Percentiles rank a stretch among this genome's conserved stretches.
These are phyloP conservation scores for Blastomyces gilchristii DNA, from an alignment of 2,329 filamentous ascomycete genomes.

Conservation along the genomic window DNA sequence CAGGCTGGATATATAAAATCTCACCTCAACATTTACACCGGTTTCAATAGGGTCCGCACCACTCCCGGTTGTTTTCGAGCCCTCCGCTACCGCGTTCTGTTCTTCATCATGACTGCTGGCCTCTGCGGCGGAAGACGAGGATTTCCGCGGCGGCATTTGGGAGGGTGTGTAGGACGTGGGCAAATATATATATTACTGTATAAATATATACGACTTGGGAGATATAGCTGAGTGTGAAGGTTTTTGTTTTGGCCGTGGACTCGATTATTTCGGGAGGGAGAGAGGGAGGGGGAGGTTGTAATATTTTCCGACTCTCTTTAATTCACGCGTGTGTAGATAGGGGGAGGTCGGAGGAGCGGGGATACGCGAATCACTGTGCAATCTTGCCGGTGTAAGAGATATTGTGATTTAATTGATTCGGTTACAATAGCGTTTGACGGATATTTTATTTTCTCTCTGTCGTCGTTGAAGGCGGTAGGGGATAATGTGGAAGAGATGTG, in stretches of 20 bases:
- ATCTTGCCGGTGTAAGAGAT: not conserved
- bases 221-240: not conserved
- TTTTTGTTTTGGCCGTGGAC: not conserved
- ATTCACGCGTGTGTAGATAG: not conserved
- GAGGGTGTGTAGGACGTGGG: not conserved
- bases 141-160: slow-evolving; percentile 29
- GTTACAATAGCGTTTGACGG: not conserved
- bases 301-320: not conserved
- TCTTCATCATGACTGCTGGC: slow-evolving; percentile 9
- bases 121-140: slow-evolving; percentile 24
- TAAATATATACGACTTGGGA: not conserved
- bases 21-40: slow-evolving; percentile 34
- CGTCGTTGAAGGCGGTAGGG: not conserved
- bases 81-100: slow-evolving; percentile 11
- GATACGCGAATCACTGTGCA: not conserved
- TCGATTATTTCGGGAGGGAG: not conserved
- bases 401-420: not conserved
- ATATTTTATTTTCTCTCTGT: not conserved
- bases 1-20: slow-evolving; percentile 5
- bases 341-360: not conserved
- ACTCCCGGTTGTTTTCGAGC: slow-evolving; percentile 15
- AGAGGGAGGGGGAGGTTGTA: not conserved
- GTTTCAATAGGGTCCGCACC: slow-evolving; percentile 22
- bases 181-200: not conserved
- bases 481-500: not conserved